phyloP scores from a whole-genome alignment of 2,329 filamentous ascomycete species.

The Trichophyton mentagrophytes region DNA sequence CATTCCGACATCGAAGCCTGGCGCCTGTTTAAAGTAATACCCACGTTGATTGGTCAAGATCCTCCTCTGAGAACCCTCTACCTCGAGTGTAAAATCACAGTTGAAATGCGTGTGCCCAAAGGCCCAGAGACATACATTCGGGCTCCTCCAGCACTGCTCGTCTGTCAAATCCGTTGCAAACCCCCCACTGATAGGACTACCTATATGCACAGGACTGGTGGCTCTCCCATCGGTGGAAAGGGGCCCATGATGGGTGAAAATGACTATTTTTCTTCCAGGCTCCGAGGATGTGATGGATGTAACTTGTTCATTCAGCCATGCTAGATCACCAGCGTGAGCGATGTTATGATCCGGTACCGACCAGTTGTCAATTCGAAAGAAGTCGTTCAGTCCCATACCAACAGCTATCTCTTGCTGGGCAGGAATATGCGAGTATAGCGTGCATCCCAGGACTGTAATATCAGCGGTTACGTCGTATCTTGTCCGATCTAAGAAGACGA shows the following conservation, averaged over 20 bases:
- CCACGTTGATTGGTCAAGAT: conserved; percentile 28
- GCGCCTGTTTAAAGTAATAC: conserved; percentile 24
- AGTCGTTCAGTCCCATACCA: conserved; percentile 39
- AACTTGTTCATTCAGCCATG: conserved; percentile 31
- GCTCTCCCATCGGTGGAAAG: conserved; percentile 15
- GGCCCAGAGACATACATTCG: conserved; percentile 32
- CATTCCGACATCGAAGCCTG: conserved; percentile 25
- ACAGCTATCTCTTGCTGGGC: conserved; percentile 28
- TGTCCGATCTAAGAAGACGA: conserved; percentile 32
- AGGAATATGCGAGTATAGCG: conserved; percentile 39
- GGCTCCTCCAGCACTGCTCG: conserved; percentile 29
- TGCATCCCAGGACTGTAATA: conserved; percentile 35
- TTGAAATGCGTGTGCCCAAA: conserved; percentile 41
- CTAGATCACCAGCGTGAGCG: conserved; percentile 24
- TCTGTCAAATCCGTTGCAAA: conserved; percentile 33
- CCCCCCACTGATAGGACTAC: conserved; percentile 24
- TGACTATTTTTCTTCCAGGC: conserved; percentile 24
- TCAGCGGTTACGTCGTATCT: conserved; percentile 27
- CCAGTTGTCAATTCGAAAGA: conserved; percentile 35
- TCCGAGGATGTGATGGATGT: conserved; percentile 19
- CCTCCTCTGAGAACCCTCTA: conserved; percentile 16
- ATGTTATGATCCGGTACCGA: conserved; percentile 21
- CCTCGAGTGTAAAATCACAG: conserved; percentile 24
- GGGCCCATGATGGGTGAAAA: conserved; percentile 32
- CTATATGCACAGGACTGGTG: conserved; percentile 22